phyloP scores from a whole-genome alignment of 441 rosid species.

The Arabidopsis hybrid region DNA sequence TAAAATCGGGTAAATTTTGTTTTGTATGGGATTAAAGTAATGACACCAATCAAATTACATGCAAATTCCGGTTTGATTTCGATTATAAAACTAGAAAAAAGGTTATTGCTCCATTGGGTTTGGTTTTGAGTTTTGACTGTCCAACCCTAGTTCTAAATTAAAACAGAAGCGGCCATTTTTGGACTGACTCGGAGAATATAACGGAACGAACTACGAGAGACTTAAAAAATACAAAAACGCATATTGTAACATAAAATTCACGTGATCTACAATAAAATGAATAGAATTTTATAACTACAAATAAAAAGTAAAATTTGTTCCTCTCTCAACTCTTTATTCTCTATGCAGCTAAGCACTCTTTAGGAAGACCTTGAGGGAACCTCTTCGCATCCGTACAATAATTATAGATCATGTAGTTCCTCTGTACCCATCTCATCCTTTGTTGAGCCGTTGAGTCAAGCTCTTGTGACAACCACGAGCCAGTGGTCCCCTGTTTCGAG shows the following conservation, averaged over 20 bases:
- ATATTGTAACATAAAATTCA: conserved; percentile 16
- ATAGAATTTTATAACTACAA: conserved; percentile 14
- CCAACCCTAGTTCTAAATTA: neutral
- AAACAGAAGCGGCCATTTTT: conserved; percentile 16
- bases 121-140: conserved; percentile 7
- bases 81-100: conserved; percentile 3
- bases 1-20: neutral
- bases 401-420: conserved; percentile 54
- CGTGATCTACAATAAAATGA: conserved; percentile 37
- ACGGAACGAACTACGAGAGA: conserved; percentile 23
- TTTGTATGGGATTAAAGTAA: neutral
- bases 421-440: conserved; percentile 51
- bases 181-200: neutral
- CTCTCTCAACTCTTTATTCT: neutral
- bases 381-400: conserved; percentile 51
- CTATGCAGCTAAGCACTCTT: conserved; percentile 51
- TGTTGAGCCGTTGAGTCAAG: conserved; percentile 48
- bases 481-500: conserved; percentile 19
- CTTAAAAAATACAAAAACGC: neutral
- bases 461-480: conserved; percentile 47
- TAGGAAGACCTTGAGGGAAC: conserved; percentile 52
- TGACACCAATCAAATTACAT: conserved; percentile 14
- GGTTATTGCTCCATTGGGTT: neutral
- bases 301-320: neutral
- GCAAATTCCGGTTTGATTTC: neutral